phyloP scores from a whole-genome alignment of 2,329 filamentous ascomycete species.

The Aspergillus unguis region DNA sequence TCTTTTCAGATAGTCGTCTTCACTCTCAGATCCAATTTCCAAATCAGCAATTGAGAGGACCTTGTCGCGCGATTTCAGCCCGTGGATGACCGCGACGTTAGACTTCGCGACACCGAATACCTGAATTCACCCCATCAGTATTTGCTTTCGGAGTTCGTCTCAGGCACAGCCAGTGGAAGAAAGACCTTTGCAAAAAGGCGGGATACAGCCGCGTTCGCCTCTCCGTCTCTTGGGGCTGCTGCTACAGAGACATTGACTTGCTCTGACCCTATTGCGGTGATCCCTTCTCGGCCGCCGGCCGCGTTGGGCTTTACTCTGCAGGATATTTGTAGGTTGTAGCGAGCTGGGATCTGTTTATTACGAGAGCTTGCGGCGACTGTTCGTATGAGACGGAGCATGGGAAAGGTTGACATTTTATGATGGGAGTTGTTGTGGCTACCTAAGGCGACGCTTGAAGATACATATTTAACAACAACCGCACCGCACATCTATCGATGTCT shows the following conservation, averaged over 20 bases:
- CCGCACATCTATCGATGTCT: too few species aligned
- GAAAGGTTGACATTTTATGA: neutral
- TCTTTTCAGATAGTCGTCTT: conserved; percentile 26
- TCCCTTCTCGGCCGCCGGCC: conserved; percentile 59
- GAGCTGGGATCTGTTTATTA: conserved; percentile 6
- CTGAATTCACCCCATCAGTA: conserved; percentile 31
- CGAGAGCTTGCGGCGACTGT: conserved; percentile 7
- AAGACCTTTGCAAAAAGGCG: conserved; percentile 59
- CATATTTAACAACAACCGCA: neutral
- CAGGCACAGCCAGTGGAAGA: neutral
- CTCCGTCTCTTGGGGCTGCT: conserved; percentile 63
- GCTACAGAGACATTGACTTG: conserved; percentile 63
- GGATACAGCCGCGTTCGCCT: conserved; percentile 66
- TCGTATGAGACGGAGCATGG: conserved; percentile 17
- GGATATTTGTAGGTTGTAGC: conserved; percentile 54
- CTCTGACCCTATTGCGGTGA: conserved; percentile 55
- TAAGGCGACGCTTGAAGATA: neutral
- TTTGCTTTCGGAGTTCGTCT: neutral
- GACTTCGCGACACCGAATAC: conserved; percentile 62
- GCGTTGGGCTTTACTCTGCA: conserved; percentile 68
- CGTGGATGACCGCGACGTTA: conserved; percentile 59
- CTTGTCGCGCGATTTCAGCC: conserved; percentile 64
- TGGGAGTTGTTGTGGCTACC: neutral
- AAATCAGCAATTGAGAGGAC: conserved; percentile 44
- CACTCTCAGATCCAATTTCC: conserved; percentile 30